Conservation (phyloP, 176 grass and related monocot genomes). For the Rhipidocladum racemiflorum region DNA sequence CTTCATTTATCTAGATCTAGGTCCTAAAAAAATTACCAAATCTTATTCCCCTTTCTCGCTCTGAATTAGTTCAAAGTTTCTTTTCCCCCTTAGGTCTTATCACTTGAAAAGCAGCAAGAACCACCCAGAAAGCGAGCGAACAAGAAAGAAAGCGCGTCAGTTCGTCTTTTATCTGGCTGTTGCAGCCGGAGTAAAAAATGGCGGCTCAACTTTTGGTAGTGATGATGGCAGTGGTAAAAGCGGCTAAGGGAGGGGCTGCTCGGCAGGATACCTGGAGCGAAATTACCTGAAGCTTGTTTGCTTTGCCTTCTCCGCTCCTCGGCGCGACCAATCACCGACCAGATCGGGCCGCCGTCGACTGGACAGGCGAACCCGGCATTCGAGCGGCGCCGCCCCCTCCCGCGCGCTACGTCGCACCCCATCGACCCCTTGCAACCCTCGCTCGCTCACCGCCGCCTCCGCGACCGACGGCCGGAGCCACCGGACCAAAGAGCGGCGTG, state of each 20-base stretch:
- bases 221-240: neutral
- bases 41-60: slow-evolving; percentile 15
- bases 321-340: neutral
- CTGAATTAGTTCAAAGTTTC: neutral
- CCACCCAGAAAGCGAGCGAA: neutral
- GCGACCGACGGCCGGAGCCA: neutral
- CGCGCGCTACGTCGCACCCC: neutral
- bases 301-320: neutral
- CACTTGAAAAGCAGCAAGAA: slow-evolving; percentile 17
- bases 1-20: neutral
- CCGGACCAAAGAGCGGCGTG: neutral
- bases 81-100: neutral
- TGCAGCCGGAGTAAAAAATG: neutral
- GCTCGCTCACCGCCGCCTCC: neutral
- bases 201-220: slow-evolving; percentile 8
- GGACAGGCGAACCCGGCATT: neutral
- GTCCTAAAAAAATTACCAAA: neutral
- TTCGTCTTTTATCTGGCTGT: neutral
- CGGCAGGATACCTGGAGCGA: neutral
- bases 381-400: neutral
- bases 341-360: neutral
- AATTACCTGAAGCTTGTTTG: neutral
- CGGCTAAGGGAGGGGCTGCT: neutral
- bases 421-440: neutral
- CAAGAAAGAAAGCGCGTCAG: neutral